Conservation (phyloP, 106 monocot species). For the Dendrobium huoshanense region DNA sequence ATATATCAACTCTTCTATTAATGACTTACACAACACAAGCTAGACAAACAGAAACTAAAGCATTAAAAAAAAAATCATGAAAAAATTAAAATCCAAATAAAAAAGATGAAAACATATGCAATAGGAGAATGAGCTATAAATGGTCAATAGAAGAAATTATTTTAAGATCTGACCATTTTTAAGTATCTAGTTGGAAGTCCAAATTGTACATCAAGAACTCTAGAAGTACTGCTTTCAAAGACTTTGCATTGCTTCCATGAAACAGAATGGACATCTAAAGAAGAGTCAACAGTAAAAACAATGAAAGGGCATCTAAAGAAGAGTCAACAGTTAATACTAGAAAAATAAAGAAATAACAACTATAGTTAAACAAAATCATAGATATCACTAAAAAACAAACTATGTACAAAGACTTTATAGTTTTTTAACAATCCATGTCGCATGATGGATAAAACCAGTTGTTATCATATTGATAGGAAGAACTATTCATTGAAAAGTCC, state of each 20-base stretch:
- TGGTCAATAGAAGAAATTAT: neutral
- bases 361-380: slow-evolving; percentile 3
- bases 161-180: slow-evolving; percentile 55
- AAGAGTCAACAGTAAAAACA: neutral
- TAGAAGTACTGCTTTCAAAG: slow-evolving; percentile 45
- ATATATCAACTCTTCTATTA: too few relatives aligned
- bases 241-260: slow-evolving; percentile 63
- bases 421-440: neutral
- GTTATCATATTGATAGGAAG: neutral
- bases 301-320: too few relatives aligned
- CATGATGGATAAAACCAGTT: neutral
- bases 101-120: neutral
- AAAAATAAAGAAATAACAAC: neutral
- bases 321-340: neutral
- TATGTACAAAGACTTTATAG: neutral
- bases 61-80: neutral
- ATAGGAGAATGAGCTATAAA: neutral
- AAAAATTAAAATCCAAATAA: neutral
- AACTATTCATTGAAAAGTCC: neutral
- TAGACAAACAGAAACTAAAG: neutral
- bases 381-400: neutral
- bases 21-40: too few relatives aligned
- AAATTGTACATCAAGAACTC: slow-evolving; percentile 66
- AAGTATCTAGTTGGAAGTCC: slow-evolving; percentile 44
- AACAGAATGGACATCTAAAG: slow-evolving; percentile 47